These are phyloP conservation scores for Chaetoscypha palmicola DNA, from an alignment of 2,329 filamentous ascomycete species.

Conservation along the genomic window DNA sequence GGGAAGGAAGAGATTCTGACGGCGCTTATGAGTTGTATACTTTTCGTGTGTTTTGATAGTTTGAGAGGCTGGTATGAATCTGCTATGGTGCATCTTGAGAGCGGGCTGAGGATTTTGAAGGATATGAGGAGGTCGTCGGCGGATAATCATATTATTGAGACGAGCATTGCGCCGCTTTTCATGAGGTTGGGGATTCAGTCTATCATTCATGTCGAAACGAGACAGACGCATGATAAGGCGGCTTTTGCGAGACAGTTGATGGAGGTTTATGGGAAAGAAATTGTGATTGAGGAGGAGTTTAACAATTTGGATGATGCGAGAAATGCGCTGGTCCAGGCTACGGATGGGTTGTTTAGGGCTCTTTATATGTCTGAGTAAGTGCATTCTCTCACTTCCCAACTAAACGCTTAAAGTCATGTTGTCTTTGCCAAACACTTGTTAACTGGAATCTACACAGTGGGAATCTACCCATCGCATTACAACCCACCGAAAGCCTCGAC, in stretches of 20 bases:
- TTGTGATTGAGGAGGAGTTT: conserved; percentile 18
- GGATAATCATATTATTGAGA: conserved; percentile 19
- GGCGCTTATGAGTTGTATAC: conserved; percentile 26
- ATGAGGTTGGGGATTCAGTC: conserved; percentile 24
- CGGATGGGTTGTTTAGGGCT: no score
- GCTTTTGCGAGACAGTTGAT: conserved; percentile 18
- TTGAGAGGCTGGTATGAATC: conserved; percentile 23
- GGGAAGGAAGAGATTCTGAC: conserved; percentile 22
- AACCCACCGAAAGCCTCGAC: conserved; percentile 12
- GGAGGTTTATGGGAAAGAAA: conserved; percentile 8
- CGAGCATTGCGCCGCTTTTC: conserved; percentile 24
- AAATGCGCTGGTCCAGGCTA: conserved; percentile 16
- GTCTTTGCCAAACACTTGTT: not conserved
- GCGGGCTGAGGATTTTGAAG: conserved; percentile 25
- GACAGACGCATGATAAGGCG: conserved; percentile 11
- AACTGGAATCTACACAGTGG: conserved; percentile 10
- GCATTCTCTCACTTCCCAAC: no score
- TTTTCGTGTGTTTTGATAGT: conserved; percentile 29
- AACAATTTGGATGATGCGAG: conserved; percentile 21
- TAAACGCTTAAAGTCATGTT: no score
- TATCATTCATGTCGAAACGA: conserved; percentile 28
- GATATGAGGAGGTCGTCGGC: conserved; percentile 11
- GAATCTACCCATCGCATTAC: conserved; percentile 12
- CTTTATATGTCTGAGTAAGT: no score
- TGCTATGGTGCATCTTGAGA: conserved; percentile 27